phyloP scores from a whole-genome alignment of 2,329 filamentous ascomycete genomes.

The Amauroascus verrucosus region DNA sequence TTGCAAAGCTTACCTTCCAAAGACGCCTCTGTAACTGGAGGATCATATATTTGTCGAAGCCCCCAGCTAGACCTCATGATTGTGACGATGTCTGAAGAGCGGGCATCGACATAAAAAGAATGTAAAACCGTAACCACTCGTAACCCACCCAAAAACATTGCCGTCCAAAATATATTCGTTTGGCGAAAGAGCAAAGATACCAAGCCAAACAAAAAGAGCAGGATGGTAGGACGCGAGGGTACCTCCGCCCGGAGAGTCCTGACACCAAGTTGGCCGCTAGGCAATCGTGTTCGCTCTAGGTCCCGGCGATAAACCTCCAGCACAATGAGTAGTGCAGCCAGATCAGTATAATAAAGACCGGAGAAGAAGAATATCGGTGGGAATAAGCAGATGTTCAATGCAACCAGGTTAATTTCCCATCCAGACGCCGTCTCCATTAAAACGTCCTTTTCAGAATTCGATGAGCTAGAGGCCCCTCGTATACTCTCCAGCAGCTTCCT shows the following conservation, averaged over 20 bases:
- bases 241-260: background rate
- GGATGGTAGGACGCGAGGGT: constrained; percentile 21
- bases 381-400: constrained; percentile 72
- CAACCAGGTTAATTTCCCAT: constrained; percentile 28
- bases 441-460: constrained; percentile 15
- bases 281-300: constrained; percentile 25
- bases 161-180: constrained; percentile 95
- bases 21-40: constrained; percentile 39
- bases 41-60: constrained; percentile 41
- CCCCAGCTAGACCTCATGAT: constrained; percentile 24
- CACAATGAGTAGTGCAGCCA: constrained; percentile 68
- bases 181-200: constrained; percentile 69
- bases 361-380: constrained; percentile 95
- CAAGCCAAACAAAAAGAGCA: constrained; percentile 50
- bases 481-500: constrained; percentile 44
- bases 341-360: constrained; percentile 87
- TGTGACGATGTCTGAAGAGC: constrained; percentile 24
- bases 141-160: constrained; percentile 39
- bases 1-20: constrained; percentile 35
- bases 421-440: constrained; percentile 12
- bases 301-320: constrained; percentile 54
- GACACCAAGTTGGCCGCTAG: background rate
- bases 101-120: constrained; percentile 21
- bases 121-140: constrained; percentile 32
- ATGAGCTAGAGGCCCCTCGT: constrained; percentile 20